These are phyloP conservation scores for Bertia moriformis DNA, from an alignment of 2,329 filamentous ascomycete genomes.

Conservation along the genomic window DNA sequence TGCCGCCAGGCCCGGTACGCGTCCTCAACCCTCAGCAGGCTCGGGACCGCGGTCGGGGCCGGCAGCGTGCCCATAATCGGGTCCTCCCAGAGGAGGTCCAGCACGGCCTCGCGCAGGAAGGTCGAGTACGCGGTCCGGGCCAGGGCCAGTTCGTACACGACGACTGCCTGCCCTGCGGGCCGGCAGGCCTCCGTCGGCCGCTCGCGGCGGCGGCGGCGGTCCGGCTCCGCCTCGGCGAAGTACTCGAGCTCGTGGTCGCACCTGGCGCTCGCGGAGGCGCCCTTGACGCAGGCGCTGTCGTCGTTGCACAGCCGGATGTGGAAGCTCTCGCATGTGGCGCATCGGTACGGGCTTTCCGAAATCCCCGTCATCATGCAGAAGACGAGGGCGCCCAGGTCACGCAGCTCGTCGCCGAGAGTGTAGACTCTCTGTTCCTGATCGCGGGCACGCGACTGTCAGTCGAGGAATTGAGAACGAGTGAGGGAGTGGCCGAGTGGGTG, in stretches of 20 bases:
- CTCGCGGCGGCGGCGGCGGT: too few relatives aligned
- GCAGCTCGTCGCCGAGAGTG: slow-evolving; percentile 21
- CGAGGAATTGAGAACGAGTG: too few relatives aligned
- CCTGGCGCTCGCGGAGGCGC: too few relatives aligned
- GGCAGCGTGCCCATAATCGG: slow-evolving; percentile 5
- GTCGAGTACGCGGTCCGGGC: slow-evolving; percentile 12
- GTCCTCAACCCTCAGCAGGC: slow-evolving; percentile 10
- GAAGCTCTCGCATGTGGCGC: slow-evolving; percentile 11
- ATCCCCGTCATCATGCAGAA: slow-evolving; percentile 25
- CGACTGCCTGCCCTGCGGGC: slow-evolving; percentile 10
- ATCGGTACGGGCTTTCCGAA: slow-evolving; percentile 13
- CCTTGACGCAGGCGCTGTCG: slow-evolving; percentile 1
- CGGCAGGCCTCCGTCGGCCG: slow-evolving; percentile 6
- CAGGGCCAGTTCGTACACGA: slow-evolving; percentile 15
- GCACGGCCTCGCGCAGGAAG: slow-evolving; percentile 9
- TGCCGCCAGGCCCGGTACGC: slow-evolving; percentile 14
- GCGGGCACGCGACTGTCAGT: too few relatives aligned
- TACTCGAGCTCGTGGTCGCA: too few relatives aligned
- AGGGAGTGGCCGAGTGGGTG: too few relatives aligned
- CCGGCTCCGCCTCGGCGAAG: too few relatives aligned
- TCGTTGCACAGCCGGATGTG: slow-evolving; percentile 7
- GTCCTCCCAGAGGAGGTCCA: slow-evolving; percentile 8
- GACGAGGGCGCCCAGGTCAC: slow-evolving; percentile 19
- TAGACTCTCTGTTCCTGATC: too few relatives aligned
- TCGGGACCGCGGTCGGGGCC: slow-evolving; percentile 4